Evolutionary conservation across 768 basidiomycete genomes (phyloP).

Genomic region (Pholiota conissans): DNA sequence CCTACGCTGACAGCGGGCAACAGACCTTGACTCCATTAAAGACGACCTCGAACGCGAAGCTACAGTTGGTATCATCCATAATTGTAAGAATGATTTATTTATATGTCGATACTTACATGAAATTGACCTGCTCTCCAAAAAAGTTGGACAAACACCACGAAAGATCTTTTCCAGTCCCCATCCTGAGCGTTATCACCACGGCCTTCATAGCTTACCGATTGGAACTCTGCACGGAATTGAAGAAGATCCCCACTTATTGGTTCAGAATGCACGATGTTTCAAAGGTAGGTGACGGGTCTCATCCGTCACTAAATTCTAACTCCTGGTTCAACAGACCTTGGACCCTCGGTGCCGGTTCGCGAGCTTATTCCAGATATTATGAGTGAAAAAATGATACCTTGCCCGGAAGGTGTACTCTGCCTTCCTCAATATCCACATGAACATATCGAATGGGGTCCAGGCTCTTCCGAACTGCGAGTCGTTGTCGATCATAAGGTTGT

Average conservation of each 20-base stretch:
- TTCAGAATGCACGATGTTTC: slow-evolving; percentile 54
- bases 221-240: slow-evolving; percentile 75
- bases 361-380: slow-evolving; percentile 57
- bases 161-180: slow-evolving; percentile 81
- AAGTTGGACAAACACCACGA: slow-evolving; percentile 90
- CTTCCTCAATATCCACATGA: slow-evolving; percentile 66
- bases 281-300: slow-evolving; percentile 42
- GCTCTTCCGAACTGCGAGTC: slow-evolving; percentile 58
- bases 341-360: slow-evolving; percentile 42
- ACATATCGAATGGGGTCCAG: slow-evolving; percentile 65
- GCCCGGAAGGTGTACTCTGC: slow-evolving; percentile 55
- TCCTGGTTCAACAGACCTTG: slow-evolving; percentile 45
- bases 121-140: neutral
- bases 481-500: slow-evolving; percentile 67
- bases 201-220: slow-evolving; percentile 69
- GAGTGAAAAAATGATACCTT: slow-evolving; percentile 59
- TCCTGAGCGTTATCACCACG: slow-evolving; percentile 72
- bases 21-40: slow-evolving; percentile 83
- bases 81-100: slow-evolving; percentile 51
- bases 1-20: neutral
- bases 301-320: neutral
- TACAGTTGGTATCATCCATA: slow-evolving; percentile 93
- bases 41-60: slow-evolving; percentile 90
- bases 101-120: neutral
- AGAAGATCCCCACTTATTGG: slow-evolving; percentile 75